A percentile compares a stretch with the other conserved stretches of the same genome.
These are phyloP conservation scores for Ceratobasidium theobromae DNA, from an alignment of 1,284 basidiomycete species.

Conservation along the genomic window DNA sequence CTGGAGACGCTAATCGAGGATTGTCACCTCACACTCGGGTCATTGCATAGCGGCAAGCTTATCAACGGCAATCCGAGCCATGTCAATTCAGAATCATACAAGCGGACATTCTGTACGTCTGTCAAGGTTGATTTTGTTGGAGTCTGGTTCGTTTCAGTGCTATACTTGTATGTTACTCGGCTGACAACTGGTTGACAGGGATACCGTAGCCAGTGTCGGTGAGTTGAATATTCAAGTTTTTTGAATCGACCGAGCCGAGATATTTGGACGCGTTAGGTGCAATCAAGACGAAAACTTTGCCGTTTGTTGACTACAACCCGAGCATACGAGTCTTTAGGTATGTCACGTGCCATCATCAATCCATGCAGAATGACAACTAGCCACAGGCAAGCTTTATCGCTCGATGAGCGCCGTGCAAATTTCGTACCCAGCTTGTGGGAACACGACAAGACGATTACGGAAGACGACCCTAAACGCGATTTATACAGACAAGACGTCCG, in stretches of 20 bases:
- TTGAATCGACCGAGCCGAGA: background rate
- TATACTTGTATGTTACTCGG: background rate
- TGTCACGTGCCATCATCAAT: background rate
- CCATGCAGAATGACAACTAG: background rate
- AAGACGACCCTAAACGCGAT: background rate
- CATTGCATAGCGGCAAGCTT: background rate
- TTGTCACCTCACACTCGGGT: background rate
- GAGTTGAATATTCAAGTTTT: background rate
- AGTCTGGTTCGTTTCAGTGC: slow-evolving; percentile 21
- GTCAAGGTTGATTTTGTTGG: slow-evolving; percentile 33
- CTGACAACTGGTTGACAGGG: slow-evolving; percentile 1
- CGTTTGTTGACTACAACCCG: slow-evolving; percentile 12
- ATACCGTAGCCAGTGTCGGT: slow-evolving; percentile 26
- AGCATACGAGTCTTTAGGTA: slow-evolving; percentile 14
- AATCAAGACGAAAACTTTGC: background rate
- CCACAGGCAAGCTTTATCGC: slow-evolving; percentile 39
- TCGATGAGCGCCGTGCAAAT: slow-evolving; percentile 40
- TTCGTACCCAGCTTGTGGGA: slow-evolving; percentile 36
- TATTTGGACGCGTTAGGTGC: background rate
- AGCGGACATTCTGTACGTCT: slow-evolving; percentile 25
- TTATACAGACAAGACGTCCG: background rate
- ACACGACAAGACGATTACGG: background rate
- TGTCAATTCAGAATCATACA: slow-evolving; percentile 11
- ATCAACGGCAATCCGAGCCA: background rate
- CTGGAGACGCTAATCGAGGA: background rate